Conservation (phyloP, 225 moss, liverwort and hornwort genomes). For the Pseudoscleropodium purum region DNA sequence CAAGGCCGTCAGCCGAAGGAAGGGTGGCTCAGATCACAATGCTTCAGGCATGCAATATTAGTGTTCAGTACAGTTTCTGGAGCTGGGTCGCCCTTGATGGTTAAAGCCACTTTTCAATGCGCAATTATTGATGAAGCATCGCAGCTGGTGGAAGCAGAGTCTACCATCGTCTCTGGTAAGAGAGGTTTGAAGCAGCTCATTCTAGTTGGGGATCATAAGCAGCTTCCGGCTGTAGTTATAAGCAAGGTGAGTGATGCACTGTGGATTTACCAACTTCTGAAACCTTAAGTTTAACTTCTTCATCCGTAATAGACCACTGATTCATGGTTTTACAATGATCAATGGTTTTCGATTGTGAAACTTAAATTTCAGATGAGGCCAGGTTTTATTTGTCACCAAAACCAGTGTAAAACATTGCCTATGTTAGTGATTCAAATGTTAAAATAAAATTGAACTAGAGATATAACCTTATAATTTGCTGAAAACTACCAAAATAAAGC, state of each 20-base stretch:
- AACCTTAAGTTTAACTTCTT: background rate
- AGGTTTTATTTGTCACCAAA: background rate
- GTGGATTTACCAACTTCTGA: background rate
- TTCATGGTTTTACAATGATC: background rate
- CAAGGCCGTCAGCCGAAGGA: background rate
- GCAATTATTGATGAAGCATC: slow-evolving; percentile 70
- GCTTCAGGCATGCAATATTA: background rate
- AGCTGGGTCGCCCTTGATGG: background rate
- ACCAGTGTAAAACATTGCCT: background rate
- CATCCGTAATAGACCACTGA: too few relatives aligned
- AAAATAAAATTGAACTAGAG: background rate
- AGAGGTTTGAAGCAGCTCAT: slow-evolving; percentile 54
- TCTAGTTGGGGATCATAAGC: slow-evolving; percentile 76
- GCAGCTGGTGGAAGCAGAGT: slow-evolving; percentile 78
- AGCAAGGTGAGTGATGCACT: slow-evolving; percentile 42
- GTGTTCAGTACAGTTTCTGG: slow-evolving; percentile 6
- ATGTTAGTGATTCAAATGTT: background rate
- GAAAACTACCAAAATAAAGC: background rate
- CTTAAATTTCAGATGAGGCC: background rate
- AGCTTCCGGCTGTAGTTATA: slow-evolving; percentile 64
- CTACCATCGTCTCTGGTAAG: slow-evolving; percentile 54
- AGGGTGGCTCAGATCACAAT: background rate
- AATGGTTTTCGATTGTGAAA: background rate
- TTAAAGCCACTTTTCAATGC: slow-evolving; percentile 22
- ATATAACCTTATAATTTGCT: too few relatives aligned